Evolutionary conservation across 1,284 basidiomycete genomes (phyloP), one percentile per base, ranked within the genome.

Genomic region (Cryptococcus sp.): DNA sequence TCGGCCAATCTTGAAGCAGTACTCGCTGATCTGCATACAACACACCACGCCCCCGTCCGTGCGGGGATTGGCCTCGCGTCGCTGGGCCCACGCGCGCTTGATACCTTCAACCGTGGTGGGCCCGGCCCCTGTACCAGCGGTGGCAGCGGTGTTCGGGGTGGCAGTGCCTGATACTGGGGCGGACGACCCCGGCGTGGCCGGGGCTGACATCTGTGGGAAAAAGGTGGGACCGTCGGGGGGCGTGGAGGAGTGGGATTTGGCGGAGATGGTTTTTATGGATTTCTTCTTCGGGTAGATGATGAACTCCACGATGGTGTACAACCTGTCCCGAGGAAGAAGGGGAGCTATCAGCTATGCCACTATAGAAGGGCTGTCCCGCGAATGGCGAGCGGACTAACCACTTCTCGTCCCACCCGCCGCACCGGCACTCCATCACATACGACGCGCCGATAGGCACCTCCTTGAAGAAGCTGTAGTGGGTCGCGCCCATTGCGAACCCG

Each of bases 391-490:
- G 39, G 9, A 73, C 83, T 63, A 62, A 89, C 89, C 90, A 92
- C 83, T 93, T 93, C 46, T 85, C 79, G 57, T 90, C 89, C 88
- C 89, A 92, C 3, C 84, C 81, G 4, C 79, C 86, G 13, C 87
- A 74, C 28, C 75, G 80, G 20, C 83, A 71, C 53, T 87, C 81
- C 28, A 91, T 82, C 72, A 89, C 84, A 66, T 89, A 91, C 6
- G 73, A 71, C 1, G 81, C 69, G 15, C 88, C 78, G 49, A 89
- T 84, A 0, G 88, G 85, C 45, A 92, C 89, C 77, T 93, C 89
- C 43, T 84, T 83, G 46, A 89, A 74, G 74, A 87, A 91, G 59
- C 82, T 79, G 70, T 82, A 89, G 70, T 89, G 84, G 0, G 86
- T 85, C 1, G 82, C 87, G 57, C 83, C 88, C 0, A 92, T 79